Evolutionary conservation across 768 basidiomycete genomes (phyloP).

Genomic region (Xerocomellus intermedius): DNA sequence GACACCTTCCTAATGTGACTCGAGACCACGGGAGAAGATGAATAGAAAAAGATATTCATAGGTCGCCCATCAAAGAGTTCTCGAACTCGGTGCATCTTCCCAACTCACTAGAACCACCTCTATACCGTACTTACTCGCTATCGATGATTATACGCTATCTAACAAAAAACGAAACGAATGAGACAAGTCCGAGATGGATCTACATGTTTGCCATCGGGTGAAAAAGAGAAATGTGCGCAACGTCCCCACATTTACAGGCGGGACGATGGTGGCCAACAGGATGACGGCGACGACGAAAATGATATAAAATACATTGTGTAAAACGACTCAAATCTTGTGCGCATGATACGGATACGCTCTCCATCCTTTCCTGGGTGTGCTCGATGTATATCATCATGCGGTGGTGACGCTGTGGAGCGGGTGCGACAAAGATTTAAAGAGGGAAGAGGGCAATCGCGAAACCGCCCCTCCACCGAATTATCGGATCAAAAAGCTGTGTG

Average conservation of each 20-base stretch:
- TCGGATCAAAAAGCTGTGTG: constrained; percentile 75
- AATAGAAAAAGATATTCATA: too few relatives aligned
- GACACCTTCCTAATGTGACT: too few relatives aligned
- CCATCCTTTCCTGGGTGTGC: background rate
- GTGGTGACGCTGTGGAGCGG: background rate
- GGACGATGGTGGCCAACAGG: background rate
- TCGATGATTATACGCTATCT: background rate
- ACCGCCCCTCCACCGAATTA: constrained; percentile 47
- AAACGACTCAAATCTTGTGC: background rate
- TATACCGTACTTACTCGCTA: background rate
- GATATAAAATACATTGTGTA: background rate
- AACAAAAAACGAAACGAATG: background rate
- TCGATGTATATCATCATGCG: too few relatives aligned
- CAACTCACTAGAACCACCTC: background rate
- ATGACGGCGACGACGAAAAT: background rate
- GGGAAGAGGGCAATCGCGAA: background rate
- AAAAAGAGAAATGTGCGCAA: background rate
- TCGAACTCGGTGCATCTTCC: too few relatives aligned
- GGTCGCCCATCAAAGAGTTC: background rate
- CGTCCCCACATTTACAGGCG: background rate
- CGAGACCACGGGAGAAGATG: background rate
- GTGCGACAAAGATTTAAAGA: background rate
- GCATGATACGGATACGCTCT: background rate
- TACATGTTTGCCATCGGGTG: background rate
- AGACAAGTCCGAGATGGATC: background rate